Percentiles rank a stretch among this genome's conserved stretches.
Evolutionary conservation across 2,329 filamentous ascomycete genomes (phyloP).

Genomic region (Alternaria sp.): DNA sequence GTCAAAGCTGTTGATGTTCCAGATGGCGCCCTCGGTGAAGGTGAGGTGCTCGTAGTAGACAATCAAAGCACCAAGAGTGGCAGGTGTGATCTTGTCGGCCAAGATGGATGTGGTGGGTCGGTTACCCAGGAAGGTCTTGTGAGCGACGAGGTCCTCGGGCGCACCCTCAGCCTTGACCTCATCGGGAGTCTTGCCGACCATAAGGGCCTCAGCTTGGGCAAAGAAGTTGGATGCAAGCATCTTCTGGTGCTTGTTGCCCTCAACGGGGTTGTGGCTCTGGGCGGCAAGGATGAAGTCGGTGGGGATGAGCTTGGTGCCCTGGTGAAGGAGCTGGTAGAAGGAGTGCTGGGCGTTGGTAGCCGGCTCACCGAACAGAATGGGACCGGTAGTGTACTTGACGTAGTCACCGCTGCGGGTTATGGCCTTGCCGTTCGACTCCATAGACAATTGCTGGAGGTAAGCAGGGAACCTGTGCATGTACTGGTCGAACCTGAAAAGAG

Average conservation of each 20-base stretch:
- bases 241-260: constrained; percentile 92
- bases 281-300: constrained; percentile 97
- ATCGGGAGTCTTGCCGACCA: constrained; percentile 87
- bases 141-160: constrained; percentile 79
- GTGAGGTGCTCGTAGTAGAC: constrained; percentile 99
- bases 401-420: constrained; percentile 86
- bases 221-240: constrained; percentile 95
- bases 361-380: constrained; percentile 96
- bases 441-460: constrained; percentile 98
- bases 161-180: constrained; percentile 78
- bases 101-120: constrained; percentile 95
- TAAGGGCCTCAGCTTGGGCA: constrained; percentile 84
- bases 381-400: constrained; percentile 96
- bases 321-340: constrained; percentile 99
- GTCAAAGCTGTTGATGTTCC: constrained; percentile 99
- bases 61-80: constrained; percentile 90
- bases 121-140: constrained; percentile 99
- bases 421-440: constrained; percentile 99
- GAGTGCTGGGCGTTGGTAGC: constrained; percentile 99
- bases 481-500: constrained; percentile 78
- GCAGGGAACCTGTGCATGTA: constrained; percentile 99
- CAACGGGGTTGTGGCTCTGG: constrained; percentile 94
- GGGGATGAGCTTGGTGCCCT: constrained; percentile 98
- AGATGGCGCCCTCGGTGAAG: constrained; percentile 95
- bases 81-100: constrained; percentile 90